Base-by-base conservation (phyloP, 805 yeast species). In the Myxozyma melibiosi region DNA sequence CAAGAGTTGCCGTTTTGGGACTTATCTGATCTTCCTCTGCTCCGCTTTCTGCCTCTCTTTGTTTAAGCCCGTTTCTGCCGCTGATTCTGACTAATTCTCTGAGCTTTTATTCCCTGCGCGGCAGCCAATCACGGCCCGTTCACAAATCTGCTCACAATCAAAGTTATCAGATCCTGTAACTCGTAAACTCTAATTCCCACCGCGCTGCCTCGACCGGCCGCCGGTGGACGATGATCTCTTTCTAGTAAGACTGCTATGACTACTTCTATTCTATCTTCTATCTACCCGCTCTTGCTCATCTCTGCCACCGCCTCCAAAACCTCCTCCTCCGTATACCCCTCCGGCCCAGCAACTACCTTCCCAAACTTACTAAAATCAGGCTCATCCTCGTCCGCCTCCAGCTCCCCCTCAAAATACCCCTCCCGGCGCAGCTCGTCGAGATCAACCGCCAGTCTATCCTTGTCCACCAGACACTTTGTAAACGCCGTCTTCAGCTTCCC, bases 401-500 rank as follows among this genome's bases (percentile, higher is more conserved):
- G n/a, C 16, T 37, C 42, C 8, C 35, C 51, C 4, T 33, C 50
- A 2, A 46, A 28, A n/a, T 31, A 37, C 9, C 63, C 63, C 4
- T 42, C 51, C 3, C 39, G 16, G 13, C 6, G 16, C 14, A 64
- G 54, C 22, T 58, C 66, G 18, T 62, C 54, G 20, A 34, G 18
- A 14, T 51, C 47, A 18, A 6, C 25, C 4, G 67, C 55, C 14
- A 39, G 11, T 14, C 20, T 31, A 13, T 62, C 60, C n/a, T 52
- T 41, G 7, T 56, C 58, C 5, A 42, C 41, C 13, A 38, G 20
- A 18, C 44, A 58, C 8, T 51, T 42, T 16, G 60, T 11, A 48
- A 54, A 64, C 11, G 61, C 64, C 16, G 40, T 39, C 53, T 62
- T 64, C n/a, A 62, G 27, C 11, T 31, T 30, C 25, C 54, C 57